These are phyloP conservation scores for Guillardia theta DNA, from an alignment of 78 protist species.

Conservation along the genomic window DNA sequence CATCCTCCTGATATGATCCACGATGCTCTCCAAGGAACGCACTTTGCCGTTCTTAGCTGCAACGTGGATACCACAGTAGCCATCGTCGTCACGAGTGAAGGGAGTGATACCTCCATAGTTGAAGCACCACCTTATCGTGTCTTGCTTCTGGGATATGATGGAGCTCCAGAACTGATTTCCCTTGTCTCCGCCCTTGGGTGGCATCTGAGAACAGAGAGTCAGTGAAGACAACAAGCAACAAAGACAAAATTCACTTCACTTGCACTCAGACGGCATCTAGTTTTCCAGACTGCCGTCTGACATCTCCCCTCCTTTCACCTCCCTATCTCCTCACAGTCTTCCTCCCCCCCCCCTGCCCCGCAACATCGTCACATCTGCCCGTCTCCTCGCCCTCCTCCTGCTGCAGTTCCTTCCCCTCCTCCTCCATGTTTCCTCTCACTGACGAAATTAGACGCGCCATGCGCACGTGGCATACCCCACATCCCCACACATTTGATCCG, in stretches of 20 bases:
- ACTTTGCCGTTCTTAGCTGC: background rate
- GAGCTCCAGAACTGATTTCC: background rate
- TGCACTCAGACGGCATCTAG: background rate
- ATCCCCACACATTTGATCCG: too few relatives aligned
- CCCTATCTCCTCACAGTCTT: too few relatives aligned
- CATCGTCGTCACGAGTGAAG: constrained; percentile 13
- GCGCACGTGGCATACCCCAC: too few relatives aligned
- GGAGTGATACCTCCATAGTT: constrained; percentile 17
- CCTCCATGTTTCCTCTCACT: too few relatives aligned
- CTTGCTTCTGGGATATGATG: background rate
- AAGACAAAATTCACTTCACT: background rate
- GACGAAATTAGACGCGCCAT: too few relatives aligned
- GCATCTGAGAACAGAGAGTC: background rate
- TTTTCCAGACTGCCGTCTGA: background rate
- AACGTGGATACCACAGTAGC: background rate
- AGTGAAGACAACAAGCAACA: background rate
- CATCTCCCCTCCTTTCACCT: background rate
- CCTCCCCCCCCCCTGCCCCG: too few relatives aligned
- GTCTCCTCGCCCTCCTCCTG: background rate
- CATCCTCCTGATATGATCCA: background rate
- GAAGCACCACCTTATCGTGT: constrained; percentile 2
- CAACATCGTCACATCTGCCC: background rate
- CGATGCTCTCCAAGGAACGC: constrained; percentile 2
- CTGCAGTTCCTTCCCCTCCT: background rate
- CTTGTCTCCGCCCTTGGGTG: background rate